Base-by-base conservation (phyloP, 2,329 filamentous ascomycete species). In the Colletotrichum sidae region DNA sequence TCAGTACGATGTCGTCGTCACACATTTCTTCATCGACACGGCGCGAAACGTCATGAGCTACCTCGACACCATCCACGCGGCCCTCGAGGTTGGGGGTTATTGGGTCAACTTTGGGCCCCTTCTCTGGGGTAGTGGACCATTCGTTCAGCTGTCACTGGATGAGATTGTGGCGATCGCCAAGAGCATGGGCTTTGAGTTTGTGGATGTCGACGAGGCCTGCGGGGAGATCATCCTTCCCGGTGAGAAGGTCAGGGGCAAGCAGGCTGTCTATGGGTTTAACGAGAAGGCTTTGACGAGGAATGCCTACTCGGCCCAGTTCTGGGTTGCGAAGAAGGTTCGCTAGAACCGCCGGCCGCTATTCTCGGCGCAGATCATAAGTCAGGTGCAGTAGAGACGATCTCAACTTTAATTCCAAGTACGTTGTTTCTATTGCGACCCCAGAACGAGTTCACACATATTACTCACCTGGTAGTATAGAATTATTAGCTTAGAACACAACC, bases 1-100 rank as follows among this genome's bases (percentile, higher is more conserved):
- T 0, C 55, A 69, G 4, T 88, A 79, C 70, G 85, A 88, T 57
- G 76, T 80, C 1, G 73, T 88, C 0, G 72, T 87, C 0, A 87
- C 86, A 0, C 80, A 87, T 47, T 88, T 88, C 74, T 88, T 88
- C 73, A 87, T 88, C 68, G 86, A 88, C 69, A 88, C 86, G 0
- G 86, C 86, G 0, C 79, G 84, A 0, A 88, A 88, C 58, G 71
- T 87, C 1, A 78, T 87, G 71, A 74, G 70, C 0, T 88, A 88
- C 65, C 76, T 88, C 6, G 84, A 88, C 41, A 86, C 80, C 0
- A 87, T 87, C 47, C 76, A 82, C 54, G 72, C 72, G 0, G 69
- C 85, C 0, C 76, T 88, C 3, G 79, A 75, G 47, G 70, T 73
- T 0, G 84, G 84, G 0, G 86, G 85, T 0, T 71, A 77, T 41